Evolutionary conservation across 1,139 yeast genomes (phyloP).

Genomic region (Hansenula sp.): DNA sequence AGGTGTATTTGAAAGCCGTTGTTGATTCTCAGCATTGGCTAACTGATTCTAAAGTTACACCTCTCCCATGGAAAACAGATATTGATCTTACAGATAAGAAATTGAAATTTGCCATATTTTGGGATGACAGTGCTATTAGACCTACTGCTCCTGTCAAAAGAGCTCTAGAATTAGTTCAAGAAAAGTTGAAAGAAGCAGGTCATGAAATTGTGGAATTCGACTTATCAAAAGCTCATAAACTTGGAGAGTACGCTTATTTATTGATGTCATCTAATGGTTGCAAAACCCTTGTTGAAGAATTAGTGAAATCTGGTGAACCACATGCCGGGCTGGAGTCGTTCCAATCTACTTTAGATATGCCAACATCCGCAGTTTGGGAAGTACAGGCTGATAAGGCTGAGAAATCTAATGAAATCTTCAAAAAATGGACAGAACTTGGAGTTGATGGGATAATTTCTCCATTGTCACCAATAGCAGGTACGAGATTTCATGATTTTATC

Average conservation of each 20-base stretch:
- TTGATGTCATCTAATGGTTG: slow-evolving; percentile 50
- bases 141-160: slow-evolving; percentile 54
- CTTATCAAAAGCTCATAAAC: slow-evolving; percentile 21
- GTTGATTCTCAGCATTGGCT: slow-evolving; percentile 55
- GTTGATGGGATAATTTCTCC: slow-evolving; percentile 47
- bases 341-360: slow-evolving; percentile 44
- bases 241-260: slow-evolving; percentile 33
- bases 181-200: slow-evolving; percentile 34
- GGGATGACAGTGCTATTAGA: slow-evolving; percentile 39
- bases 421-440: slow-evolving; percentile 45
- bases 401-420: slow-evolving; percentile 32
- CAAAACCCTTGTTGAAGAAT: slow-evolving; percentile 42
- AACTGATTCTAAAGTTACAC: slow-evolving; percentile 42
- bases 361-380: slow-evolving; percentile 54
- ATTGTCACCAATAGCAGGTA: slow-evolving; percentile 41
- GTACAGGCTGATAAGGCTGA: slow-evolving; percentile 31
- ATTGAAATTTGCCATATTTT: slow-evolving; percentile 36
- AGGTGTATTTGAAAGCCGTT: slow-evolving; percentile 51
- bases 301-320: slow-evolving; percentile 59
- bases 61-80: slow-evolving; percentile 55
- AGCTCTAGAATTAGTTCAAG: slow-evolving; percentile 36
- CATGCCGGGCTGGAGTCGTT: slow-evolving; percentile 36
- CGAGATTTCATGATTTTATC: slow-evolving; percentile 25
- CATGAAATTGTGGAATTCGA: slow-evolving; percentile 45
- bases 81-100: slow-evolving; percentile 37